Base-by-base conservation (phyloP, 371 early-diverging fungal genomes). In the Rhizopus arrhizus region DNA sequence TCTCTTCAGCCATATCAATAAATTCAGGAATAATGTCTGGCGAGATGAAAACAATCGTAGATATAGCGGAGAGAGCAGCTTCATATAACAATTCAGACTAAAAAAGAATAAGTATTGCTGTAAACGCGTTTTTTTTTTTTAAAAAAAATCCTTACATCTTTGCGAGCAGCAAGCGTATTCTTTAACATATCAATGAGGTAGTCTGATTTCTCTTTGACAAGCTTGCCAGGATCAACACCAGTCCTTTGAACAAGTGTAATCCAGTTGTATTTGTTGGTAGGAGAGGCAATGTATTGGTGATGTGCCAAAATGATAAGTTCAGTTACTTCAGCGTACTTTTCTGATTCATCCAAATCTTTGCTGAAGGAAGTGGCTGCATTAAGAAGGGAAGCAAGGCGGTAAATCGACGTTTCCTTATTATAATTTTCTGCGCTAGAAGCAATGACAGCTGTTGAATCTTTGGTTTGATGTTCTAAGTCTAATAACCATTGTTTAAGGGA, bases 211-310 rank as follows among this genome's bases (percentile, higher is more conserved):
- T 69, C 70, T 32, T 67, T 66, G 15, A 91, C 85, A 32, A 95
- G 70, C 16, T 82, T 83, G 3, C 85, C 86, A 13, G 95, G 92
- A 59, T 94, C 87, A 22, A 89, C 63, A 41, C 83, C 77, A 15
- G 90, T 84, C 15, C 90, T 84, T 73, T 92, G 92, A 53, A 87
- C 83, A 46, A 95, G 75, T 1, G 88, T 82, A 59, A 94, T 87
- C 95, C 95, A 96, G 62, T 89, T 82, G 62, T 95, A 91, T 58
- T 80, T 83, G 56, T 89, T 88, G 11, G 80, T 81, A 33, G 81
- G 85, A 42, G 85, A 85, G 16, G 77, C 80, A n/a, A 92, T 79
- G 10, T 82, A 81, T 16, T 89, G 73, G 62, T 93, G 92, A 57
- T 91, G 91, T 33, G 89, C 80, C 5, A 91, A 62, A 7, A 93